Conservation (phyloP, 2,329 filamentous ascomycete genomes). For the Aspergillus oerlinghausenensis region DNA sequence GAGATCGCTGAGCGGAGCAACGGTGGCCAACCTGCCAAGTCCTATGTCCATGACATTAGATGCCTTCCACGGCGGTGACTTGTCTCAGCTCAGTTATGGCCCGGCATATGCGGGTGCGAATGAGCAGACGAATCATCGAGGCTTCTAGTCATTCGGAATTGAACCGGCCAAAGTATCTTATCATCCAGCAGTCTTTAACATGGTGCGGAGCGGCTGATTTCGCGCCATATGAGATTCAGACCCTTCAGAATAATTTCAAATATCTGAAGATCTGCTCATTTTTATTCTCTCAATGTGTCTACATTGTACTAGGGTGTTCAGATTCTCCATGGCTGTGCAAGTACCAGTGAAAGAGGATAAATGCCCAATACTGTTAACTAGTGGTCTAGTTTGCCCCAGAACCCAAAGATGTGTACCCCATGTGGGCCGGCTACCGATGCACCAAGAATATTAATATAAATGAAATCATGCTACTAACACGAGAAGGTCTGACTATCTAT, state of each 20-base stretch:
- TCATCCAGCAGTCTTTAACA: background rate
- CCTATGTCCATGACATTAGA: conserved; percentile 27
- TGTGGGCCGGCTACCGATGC: background rate
- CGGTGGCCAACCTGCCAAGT: conserved; percentile 20
- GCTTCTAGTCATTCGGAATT: conserved; percentile 15
- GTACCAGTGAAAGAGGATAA: background rate
- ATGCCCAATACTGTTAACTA: background rate
- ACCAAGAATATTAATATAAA: no score
- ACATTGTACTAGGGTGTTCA: no score
- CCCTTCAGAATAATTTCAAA: background rate
- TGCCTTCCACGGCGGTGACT: conserved; percentile 25
- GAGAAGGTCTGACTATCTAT: no score
- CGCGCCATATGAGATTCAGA: background rate
- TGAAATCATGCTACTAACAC: no score
- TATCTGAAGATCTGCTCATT: background rate
- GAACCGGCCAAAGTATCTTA: background rate
- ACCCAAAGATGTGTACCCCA: background rate
- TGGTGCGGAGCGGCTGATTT: background rate
- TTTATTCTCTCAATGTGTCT: no score
- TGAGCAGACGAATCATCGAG: conserved; percentile 20
- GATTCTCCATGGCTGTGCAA: background rate
- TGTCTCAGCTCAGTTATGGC: conserved; percentile 26
- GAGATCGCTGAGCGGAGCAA: conserved; percentile 19
- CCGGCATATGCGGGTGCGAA: conserved; percentile 24
- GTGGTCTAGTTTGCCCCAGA: background rate